Evolutionary conservation across 768 basidiomycete genomes (phyloP), one percentile per base, ranked within the genome.

Genomic region (Auriscalpium microsporum): DNA sequence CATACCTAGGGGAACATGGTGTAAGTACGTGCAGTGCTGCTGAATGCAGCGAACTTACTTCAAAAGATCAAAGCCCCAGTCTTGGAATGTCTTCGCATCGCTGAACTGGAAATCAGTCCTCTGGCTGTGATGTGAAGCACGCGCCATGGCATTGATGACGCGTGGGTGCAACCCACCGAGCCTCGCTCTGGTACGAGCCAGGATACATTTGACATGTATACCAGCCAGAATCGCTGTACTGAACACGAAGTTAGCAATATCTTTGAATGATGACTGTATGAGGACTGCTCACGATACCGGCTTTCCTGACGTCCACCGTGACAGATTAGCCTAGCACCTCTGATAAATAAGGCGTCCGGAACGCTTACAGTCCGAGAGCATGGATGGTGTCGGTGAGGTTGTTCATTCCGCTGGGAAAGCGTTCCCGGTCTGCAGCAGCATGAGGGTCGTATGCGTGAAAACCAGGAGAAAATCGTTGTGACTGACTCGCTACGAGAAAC

Each of bases 141-240:
- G 28, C 28, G 40, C 40, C 40, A 42, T 11, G 40, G 40, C 40
- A 42, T 11, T n/a, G 17, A 42, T 9, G 17, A 17, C 40, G 40
- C 13, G 17, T 42, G 40, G 6, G 14, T 42, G 40, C 17, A 17
- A 16, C 64, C 17, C 13, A 77, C 80, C 79, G 75, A 19, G 71
- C 79, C 65, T 85, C 83, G 54, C 84, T 82, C 63, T 75, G 72
- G 67, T 74, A 85, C 8, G 83, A 84, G 17, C 83, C 84, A 19
- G 84, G 84, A 63, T 83, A 86, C 11, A 77, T 56, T 46, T 77
- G 75, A 60, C 84, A 86, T 28, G 84, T 85, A 61, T 76, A 82
- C 83, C 83, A 85, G 17, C 84, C 84, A 0, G 84, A 75, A 60
- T 84, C 82, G 56, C 83, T 80, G 58, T 85, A 85, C 83, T 83